Evolutionary conservation across 2,329 filamentous ascomycete genomes (phyloP).

Genomic region (Magnaporthiopsis incrustans): DNA sequence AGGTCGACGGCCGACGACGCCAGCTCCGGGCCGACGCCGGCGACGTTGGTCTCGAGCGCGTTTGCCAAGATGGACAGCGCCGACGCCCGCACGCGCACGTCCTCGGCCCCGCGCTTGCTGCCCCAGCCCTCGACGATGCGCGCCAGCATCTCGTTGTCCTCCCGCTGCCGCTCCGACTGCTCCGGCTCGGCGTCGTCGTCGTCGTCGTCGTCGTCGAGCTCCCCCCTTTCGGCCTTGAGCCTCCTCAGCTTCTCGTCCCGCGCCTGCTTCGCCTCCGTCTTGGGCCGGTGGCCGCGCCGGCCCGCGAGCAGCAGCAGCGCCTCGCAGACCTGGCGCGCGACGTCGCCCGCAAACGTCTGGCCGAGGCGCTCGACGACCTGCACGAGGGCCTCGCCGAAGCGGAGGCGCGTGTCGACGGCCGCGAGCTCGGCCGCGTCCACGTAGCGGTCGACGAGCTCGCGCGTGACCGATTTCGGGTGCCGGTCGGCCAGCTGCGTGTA

Average conservation of each 20-base stretch:
- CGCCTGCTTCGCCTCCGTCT: constrained; percentile 48
- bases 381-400: constrained; percentile 60
- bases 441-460: constrained; percentile 60
- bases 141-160: constrained; percentile 40
- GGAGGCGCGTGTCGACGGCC: constrained; percentile 54
- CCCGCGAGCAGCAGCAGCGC: constrained; percentile 57
- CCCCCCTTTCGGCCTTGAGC: constrained; percentile 40
- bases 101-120: constrained; percentile 56
- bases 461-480: constrained; percentile 54
- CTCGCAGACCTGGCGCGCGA: constrained; percentile 44
- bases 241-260: constrained; percentile 40
- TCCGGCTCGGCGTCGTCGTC: constrained; percentile 34
- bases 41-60: constrained; percentile 52
- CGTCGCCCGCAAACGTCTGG: constrained; percentile 44
- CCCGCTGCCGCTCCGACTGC: constrained; percentile 1
- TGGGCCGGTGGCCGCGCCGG: constrained; percentile 51
- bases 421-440: constrained; percentile 53
- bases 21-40: constrained; percentile 43
- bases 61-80: constrained; percentile 57
- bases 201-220: constrained; percentile 49
- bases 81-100: constrained; percentile 61
- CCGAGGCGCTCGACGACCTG: constrained; percentile 56
- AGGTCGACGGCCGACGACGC: constrained; percentile 54
- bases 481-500: constrained; percentile 53
- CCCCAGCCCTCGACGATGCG: constrained; percentile 62